Conservation (phyloP, 1,284 basidiomycete genomes). For the Rhodotorula sp. region DNA sequence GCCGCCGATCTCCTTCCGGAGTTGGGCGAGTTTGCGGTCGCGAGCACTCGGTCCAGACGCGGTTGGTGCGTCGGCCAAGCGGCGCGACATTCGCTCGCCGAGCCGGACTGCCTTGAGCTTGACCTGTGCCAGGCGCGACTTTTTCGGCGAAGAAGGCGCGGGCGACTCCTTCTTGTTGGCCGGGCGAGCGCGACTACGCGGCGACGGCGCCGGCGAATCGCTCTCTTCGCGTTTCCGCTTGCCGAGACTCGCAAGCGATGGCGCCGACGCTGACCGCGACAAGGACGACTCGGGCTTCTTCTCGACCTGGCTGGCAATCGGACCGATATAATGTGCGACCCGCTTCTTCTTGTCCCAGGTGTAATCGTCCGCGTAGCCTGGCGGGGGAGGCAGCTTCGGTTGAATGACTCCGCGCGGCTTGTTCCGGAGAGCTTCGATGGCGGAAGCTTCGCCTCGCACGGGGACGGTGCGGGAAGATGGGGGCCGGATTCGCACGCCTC, state of each 20-base stretch:
- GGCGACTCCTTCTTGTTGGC: background rate
- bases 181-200: background rate
- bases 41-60: background rate
- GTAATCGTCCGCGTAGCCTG: slow-evolving; percentile 31
- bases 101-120: slow-evolving; percentile 8
- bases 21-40: slow-evolving; percentile 7
- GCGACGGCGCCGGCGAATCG: slow-evolving; percentile 11
- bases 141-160: background rate
- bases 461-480: slow-evolving; percentile 12
- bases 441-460: background rate
- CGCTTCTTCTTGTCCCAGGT: slow-evolving; percentile 21
- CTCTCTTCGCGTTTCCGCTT: slow-evolving; percentile 16
- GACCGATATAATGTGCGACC: slow-evolving; percentile 23
- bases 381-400: slow-evolving; percentile 33
- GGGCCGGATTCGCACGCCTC: background rate
- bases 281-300: background rate
- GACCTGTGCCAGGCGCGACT: background rate
- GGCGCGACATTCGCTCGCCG: slow-evolving; percentile 15
- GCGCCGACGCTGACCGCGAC: slow-evolving; percentile 3
- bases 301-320: background rate
- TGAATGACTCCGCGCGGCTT: slow-evolving; percentile 31
- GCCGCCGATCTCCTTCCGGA: background rate
- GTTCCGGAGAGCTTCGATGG: slow-evolving; percentile 24
- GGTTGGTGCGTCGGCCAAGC: background rate
- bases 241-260: slow-evolving; percentile 1